These are phyloP conservation scores for Setomelanomma holmii DNA, from an alignment of 2,329 filamentous ascomycete genomes.

Conservation along the genomic window DNA sequence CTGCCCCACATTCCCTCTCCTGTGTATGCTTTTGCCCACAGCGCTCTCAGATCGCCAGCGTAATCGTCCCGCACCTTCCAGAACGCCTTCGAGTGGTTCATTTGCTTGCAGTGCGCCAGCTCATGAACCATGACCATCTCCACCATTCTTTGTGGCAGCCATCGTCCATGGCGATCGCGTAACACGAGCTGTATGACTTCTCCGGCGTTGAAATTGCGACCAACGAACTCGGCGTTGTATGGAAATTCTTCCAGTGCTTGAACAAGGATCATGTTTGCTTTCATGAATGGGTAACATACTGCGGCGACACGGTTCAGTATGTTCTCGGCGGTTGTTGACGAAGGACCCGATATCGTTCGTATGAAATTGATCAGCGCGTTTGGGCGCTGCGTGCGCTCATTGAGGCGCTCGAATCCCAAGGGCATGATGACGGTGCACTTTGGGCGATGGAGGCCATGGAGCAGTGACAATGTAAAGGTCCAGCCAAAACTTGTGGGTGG, in stretches of 20 bases:
- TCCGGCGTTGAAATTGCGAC: slow-evolving; percentile 89
- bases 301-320: slow-evolving; percentile 59
- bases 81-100: slow-evolving; percentile 85
- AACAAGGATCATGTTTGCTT: slow-evolving; percentile 54
- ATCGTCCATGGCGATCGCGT: slow-evolving; percentile 67
- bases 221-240: slow-evolving; percentile 81
- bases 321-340: slow-evolving; percentile 36
- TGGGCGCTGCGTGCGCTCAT: slow-evolving; percentile 75
- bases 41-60: slow-evolving; percentile 70
- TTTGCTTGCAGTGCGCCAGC: slow-evolving; percentile 85
- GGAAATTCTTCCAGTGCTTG: slow-evolving; percentile 78
- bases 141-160: slow-evolving; percentile 83
- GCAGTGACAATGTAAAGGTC: too few relatives aligned
- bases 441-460: too few relatives aligned
- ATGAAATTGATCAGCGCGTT: slow-evolving; percentile 86
- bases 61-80: slow-evolving; percentile 81
- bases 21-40: slow-evolving; percentile 75
- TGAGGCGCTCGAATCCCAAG: slow-evolving; percentile 78
- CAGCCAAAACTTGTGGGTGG: too few relatives aligned
- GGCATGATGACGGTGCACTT: too few relatives aligned
- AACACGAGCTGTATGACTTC: slow-evolving; percentile 87
- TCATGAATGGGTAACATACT: slow-evolving; percentile 73
- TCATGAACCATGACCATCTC: slow-evolving; percentile 98
- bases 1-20: slow-evolving; percentile 86
- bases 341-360: slow-evolving; percentile 72